phyloP scores from a whole-genome alignment of 129 eudicot species.

The Chrysanthemum seticuspe region DNA sequence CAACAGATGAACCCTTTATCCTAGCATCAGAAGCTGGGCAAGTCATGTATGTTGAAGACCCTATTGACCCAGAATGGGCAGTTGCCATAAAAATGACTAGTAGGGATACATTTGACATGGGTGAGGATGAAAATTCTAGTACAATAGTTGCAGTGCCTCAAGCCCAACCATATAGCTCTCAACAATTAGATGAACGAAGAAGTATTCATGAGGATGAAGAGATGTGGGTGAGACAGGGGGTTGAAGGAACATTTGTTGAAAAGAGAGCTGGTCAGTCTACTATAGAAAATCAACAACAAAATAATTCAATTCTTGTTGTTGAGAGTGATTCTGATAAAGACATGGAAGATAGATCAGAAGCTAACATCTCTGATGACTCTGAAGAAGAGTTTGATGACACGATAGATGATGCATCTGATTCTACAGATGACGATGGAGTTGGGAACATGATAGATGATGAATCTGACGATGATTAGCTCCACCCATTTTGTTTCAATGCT shows the following conservation, averaged over 20 bases:
- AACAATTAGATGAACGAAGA: not conserved
- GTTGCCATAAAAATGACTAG: not conserved
- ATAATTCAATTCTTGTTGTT: not conserved
- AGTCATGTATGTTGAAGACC: slow-evolving; percentile 15
- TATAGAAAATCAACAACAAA: too few species aligned
- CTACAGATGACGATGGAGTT: not conserved
- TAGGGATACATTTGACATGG: slow-evolving; percentile 17
- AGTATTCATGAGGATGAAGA: not conserved
- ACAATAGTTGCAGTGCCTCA: not conserved
- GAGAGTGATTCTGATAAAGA: not conserved
- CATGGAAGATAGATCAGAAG: not conserved
- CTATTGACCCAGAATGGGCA: not conserved
- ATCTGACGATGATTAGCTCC: too few species aligned
- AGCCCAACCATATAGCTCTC: slow-evolving; percentile 7
- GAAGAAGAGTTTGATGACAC: not conserved
- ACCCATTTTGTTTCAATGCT: too few species aligned
- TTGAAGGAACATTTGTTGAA: slow-evolving; percentile 5
- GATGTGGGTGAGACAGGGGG: slow-evolving; percentile 1
- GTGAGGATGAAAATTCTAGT: not conserved
- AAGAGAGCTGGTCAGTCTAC: too few species aligned
- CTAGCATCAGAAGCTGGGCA: not conserved
- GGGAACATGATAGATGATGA: too few species aligned
- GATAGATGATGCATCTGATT: not conserved
- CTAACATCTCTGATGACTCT: not conserved
- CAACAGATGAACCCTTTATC: slow-evolving; percentile 2